phyloP scores from a whole-genome alignment of 805 yeast species.

The Ascoidea tarda region DNA sequence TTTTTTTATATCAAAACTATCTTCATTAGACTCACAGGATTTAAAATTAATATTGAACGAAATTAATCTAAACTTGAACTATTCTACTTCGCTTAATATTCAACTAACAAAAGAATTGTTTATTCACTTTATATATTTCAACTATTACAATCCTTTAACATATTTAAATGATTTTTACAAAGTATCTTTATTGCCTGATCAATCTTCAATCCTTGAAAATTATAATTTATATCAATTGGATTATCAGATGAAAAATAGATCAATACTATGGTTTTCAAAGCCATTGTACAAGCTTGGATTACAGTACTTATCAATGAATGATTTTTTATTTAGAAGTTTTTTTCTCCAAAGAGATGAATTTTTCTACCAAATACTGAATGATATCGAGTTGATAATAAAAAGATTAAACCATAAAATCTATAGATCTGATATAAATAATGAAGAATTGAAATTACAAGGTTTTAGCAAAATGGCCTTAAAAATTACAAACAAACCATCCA shows the following conservation, averaged over 20 bases:
- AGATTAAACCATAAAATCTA: constrained; percentile 10
- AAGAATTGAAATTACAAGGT: constrained; percentile 10
- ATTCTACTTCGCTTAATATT: not conserved
- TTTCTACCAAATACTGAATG: constrained; percentile 11
- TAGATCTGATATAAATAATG: constrained; percentile 1
- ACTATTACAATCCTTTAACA: not conserved
- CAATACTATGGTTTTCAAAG: not conserved
- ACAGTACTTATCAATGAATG: constrained; percentile 17
- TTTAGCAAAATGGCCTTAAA: constrained; percentile 12
- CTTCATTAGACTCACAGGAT: not conserved
- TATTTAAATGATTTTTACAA: too few relatives aligned
- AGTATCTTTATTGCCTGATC: not conserved
- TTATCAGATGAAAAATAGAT: not conserved
- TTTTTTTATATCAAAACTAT: too few relatives aligned
- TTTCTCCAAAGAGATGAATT: constrained; percentile 12
- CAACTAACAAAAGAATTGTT: not conserved
- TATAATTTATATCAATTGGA: not conserved
- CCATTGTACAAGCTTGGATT: constrained; percentile 14
- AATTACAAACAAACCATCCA: constrained; percentile 7
- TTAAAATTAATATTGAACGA: too few relatives aligned
- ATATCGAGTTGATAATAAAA: constrained; percentile 11
- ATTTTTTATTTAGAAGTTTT: constrained; percentile 15
- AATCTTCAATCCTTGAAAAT: not conserved
- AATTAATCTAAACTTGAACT: too few relatives aligned
- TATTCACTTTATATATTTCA: not conserved